These are phyloP conservation scores for Dendrobium catenatum DNA, from an alignment of 106 monocot genomes.

Conservation along the genomic window DNA sequence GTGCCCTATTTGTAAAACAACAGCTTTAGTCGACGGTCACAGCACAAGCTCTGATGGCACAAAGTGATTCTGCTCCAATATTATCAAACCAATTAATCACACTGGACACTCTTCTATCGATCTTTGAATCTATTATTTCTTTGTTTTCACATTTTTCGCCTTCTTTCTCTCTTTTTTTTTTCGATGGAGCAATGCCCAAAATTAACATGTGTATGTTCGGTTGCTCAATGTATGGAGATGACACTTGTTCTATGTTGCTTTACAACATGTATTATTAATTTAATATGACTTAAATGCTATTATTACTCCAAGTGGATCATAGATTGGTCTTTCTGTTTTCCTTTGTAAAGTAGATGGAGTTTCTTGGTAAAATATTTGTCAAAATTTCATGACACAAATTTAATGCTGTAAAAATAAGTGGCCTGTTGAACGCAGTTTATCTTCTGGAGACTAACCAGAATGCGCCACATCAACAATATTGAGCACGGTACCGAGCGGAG, in stretches of 20 bases:
- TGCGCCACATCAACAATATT: no score
- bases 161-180: not conserved
- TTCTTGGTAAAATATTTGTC: no score
- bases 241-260: not conserved
- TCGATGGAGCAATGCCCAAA: not conserved
- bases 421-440: no score
- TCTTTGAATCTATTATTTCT: not conserved
- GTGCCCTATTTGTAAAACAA: conserved; percentile 69
- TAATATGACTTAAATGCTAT: not conserved
- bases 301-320: no score
- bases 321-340: no score
- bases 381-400: no score
- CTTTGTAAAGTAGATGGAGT: no score
- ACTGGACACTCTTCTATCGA: not conserved
- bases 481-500: no score
- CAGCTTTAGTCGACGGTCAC: conserved; percentile 31
- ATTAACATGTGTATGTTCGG: not conserved
- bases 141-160: not conserved
- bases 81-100: not conserved
- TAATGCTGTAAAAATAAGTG: no score
- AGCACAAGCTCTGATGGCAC: not conserved
- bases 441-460: no score
- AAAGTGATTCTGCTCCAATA: not conserved
- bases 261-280: not conserved
- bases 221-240: not conserved